Conservation (phyloP, 306 rosid species). For the Dalbergia cochinchinensis region DNA sequence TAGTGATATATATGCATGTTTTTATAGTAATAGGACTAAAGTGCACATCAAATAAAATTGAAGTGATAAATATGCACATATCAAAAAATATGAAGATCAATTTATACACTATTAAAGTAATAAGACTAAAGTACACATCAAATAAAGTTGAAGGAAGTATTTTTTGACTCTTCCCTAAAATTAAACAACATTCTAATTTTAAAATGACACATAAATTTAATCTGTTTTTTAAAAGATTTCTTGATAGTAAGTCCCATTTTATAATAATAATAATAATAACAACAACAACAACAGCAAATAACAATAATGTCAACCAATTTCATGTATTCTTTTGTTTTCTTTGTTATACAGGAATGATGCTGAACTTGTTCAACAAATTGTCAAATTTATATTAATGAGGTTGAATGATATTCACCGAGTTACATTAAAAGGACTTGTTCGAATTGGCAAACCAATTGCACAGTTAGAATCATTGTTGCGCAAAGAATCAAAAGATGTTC, state of each 20-base stretch:
- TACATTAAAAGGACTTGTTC: not conserved
- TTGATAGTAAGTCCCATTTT: too few relatives aligned
- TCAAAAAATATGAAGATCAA: too few relatives aligned
- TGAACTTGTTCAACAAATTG: constrained; percentile 15
- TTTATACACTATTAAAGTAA: too few relatives aligned
- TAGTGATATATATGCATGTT: too few relatives aligned
- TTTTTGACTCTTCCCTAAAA: not conserved
- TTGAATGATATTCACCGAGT: not conserved
- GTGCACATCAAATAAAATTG: too few relatives aligned
- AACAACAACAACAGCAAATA: not conserved
- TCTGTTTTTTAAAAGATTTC: too few relatives aligned
- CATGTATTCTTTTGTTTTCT: not conserved
- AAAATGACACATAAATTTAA: not conserved
- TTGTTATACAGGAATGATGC: constrained; percentile 20
- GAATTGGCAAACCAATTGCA: constrained; percentile 29
- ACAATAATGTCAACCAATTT: not conserved
- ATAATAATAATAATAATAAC: too few relatives aligned
- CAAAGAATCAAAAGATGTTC: not conserved
- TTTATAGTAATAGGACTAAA: too few relatives aligned
- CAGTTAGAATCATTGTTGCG: constrained; percentile 30
- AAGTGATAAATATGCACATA: too few relatives aligned
- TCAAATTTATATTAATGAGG: not conserved
- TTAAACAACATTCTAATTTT: not conserved
- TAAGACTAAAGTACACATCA: too few relatives aligned
- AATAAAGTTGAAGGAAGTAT: too few relatives aligned